These are phyloP conservation scores for Mycena leptocephala DNA, from an alignment of 768 basidiomycete species.

Conservation along the genomic window DNA sequence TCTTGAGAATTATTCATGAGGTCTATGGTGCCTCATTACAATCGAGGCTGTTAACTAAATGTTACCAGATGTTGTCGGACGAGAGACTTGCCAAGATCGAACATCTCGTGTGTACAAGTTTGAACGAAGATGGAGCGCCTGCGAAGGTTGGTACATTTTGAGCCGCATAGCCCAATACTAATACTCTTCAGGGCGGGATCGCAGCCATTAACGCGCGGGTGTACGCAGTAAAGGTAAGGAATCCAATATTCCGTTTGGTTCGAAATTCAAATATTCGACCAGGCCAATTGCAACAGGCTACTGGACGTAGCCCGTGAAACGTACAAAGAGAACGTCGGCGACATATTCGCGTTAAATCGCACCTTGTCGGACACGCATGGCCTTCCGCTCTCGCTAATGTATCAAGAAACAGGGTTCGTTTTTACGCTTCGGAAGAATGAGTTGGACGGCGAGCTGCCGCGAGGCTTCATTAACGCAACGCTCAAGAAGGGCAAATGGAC, in stretches of 20 bases:
- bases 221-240: constrained; percentile 85
- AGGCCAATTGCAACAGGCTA: constrained; percentile 86
- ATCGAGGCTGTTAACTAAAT: not conserved
- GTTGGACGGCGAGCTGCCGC: constrained; percentile 77
- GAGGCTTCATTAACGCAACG: constrained; percentile 78
- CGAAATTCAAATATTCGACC: not conserved
- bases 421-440: constrained; percentile 80
- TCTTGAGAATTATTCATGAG: constrained; percentile 75
- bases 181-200: constrained; percentile 71
- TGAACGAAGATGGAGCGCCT: constrained; percentile 81
- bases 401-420: constrained; percentile 83
- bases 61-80: constrained; percentile 79
- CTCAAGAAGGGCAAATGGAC: constrained; percentile 80
- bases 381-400: constrained; percentile 77
- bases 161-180: not conserved
- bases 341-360: constrained; percentile 82
- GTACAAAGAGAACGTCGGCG: constrained; percentile 93
- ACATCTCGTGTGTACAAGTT: constrained; percentile 66
- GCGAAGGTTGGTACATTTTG: constrained; percentile 65
- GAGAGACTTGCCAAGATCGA: constrained; percentile 79
- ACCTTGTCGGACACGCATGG: constrained; percentile 74
- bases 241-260: not conserved
- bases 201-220: constrained; percentile 85
- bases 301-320: constrained; percentile 97
- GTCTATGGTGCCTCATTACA: constrained; percentile 52